phyloP scores from a whole-genome alignment of 2,329 filamentous ascomycete species.

The Pestalotiopsis sp. region DNA sequence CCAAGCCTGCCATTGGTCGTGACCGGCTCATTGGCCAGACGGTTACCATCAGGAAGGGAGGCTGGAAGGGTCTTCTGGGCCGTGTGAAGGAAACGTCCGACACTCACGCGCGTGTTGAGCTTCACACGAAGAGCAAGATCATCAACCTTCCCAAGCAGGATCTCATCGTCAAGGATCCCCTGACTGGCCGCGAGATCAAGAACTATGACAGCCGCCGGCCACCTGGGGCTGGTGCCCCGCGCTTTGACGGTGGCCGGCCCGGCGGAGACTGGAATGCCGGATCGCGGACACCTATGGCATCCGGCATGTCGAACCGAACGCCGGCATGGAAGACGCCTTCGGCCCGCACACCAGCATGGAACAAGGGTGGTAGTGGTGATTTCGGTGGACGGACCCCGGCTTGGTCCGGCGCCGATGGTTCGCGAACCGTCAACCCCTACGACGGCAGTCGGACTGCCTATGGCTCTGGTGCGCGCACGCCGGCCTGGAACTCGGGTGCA shows the following conservation, averaged over 20 bases:
- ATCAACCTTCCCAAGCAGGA: slow-evolving; percentile 81
- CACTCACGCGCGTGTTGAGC: slow-evolving; percentile 81
- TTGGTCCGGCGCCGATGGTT: slow-evolving; percentile 70
- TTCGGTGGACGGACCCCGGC: slow-evolving; percentile 69
- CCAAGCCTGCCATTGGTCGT: slow-evolving; percentile 72
- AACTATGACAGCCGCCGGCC: slow-evolving; percentile 57
- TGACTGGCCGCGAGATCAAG: slow-evolving; percentile 79
- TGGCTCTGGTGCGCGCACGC: slow-evolving; percentile 71
- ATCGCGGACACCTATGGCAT: slow-evolving; percentile 70
- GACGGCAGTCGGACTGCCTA: slow-evolving; percentile 79
- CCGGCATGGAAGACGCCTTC: slow-evolving; percentile 74
- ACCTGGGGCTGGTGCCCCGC: slow-evolving; percentile 48
- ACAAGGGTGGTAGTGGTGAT: slow-evolving; percentile 52
- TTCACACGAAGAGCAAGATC: slow-evolving; percentile 93
- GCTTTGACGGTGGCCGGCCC: slow-evolving; percentile 44
- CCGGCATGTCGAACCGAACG: slow-evolving; percentile 59
- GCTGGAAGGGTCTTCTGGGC: slow-evolving; percentile 89
- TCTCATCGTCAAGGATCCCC: slow-evolving; percentile 82
- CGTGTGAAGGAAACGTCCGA: slow-evolving; percentile 96
- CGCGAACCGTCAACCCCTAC: slow-evolving; percentile 70
- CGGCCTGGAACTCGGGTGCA: slow-evolving; percentile 77
- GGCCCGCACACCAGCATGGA: slow-evolving; percentile 67
- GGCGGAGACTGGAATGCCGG: slow-evolving; percentile 63
- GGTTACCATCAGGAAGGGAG: slow-evolving; percentile 83
- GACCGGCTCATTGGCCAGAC: slow-evolving; percentile 90